phyloP scores from a whole-genome alignment of 345 rosid species.

The Lepidium sativum region DNA sequence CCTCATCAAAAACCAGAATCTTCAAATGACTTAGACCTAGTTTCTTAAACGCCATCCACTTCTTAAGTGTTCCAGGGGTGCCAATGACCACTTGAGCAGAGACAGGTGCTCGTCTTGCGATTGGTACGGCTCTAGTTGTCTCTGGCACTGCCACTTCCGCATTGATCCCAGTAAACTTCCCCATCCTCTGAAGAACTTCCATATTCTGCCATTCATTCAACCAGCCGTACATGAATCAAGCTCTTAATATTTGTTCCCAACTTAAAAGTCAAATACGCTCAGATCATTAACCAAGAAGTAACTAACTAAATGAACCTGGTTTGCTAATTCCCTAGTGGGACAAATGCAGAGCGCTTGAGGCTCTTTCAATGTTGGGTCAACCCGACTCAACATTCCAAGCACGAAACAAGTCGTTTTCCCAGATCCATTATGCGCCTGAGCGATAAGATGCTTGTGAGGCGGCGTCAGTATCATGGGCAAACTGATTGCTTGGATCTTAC shows the following conservation, averaged over 20 bases:
- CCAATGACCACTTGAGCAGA: slow-evolving; percentile 83
- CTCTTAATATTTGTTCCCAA: not conserved
- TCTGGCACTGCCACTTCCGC: slow-evolving; percentile 78
- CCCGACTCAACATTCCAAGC: slow-evolving; percentile 90
- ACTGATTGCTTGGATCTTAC: slow-evolving; percentile 89
- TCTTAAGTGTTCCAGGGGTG: slow-evolving; percentile 91
- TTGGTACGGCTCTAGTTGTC: slow-evolving; percentile 26
- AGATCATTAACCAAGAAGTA: not conserved
- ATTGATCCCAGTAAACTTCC: slow-evolving; percentile 71
- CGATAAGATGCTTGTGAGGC: slow-evolving; percentile 72
- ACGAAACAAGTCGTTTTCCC: slow-evolving; percentile 97
- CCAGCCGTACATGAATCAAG: not conserved
- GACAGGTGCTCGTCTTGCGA: slow-evolving; percentile 36
- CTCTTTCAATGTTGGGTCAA: slow-evolving; percentile 42
- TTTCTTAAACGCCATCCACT: slow-evolving; percentile 57
- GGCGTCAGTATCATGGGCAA: slow-evolving; percentile 92
- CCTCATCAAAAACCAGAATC: slow-evolving; percentile 95
- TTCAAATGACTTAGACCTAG: slow-evolving; percentile 41
- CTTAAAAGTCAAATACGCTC: not conserved
- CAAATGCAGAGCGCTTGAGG: slow-evolving; percentile 96
- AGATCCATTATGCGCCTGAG: slow-evolving; percentile 96
- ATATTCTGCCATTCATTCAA: slow-evolving; percentile 50
- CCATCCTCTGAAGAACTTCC: slow-evolving; percentile 94
- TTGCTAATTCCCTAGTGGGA: slow-evolving; percentile 88
- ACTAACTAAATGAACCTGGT: slow-evolving; percentile 50